Percentiles rank a stretch among this genome's conserved stretches.
These are phyloP conservation scores for Gillenia trifoliata DNA, from an alignment of 306 rosid genomes.

Conservation along the genomic window DNA sequence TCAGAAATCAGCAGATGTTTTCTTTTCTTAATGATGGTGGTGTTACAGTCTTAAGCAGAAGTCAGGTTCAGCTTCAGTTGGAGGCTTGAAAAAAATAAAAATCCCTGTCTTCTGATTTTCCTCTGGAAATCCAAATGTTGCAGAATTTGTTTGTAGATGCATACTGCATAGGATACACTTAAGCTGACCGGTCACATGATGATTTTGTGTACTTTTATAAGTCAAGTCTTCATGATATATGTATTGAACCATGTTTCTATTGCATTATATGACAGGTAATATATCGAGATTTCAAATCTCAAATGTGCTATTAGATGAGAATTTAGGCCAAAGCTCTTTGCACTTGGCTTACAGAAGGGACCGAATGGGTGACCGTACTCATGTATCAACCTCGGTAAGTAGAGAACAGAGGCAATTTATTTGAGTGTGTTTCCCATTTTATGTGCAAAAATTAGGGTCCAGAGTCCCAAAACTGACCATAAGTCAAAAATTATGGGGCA, in stretches of 20 bases:
- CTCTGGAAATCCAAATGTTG: background rate
- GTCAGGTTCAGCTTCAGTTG: background rate
- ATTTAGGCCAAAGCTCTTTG: conserved; percentile 85
- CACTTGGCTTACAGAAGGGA: conserved; percentile 98
- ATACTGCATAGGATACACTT: background rate
- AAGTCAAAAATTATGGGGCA: background rate
- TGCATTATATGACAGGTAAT: conserved; percentile 52
- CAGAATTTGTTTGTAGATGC: background rate
- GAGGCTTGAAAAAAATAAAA: background rate
- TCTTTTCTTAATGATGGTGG: background rate
- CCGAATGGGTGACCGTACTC: conserved; percentile 77
- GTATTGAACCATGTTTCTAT: conserved; percentile 18
- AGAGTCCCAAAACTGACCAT: background rate
- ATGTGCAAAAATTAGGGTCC: background rate
- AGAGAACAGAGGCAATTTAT: background rate
- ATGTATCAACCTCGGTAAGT: conserved; percentile 92
- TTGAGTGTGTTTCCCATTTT: background rate
- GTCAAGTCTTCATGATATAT: background rate
- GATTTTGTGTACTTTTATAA: background rate
- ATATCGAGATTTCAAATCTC: conserved; percentile 94
- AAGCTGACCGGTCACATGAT: background rate
- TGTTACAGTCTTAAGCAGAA: background rate
- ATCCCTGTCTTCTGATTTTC: background rate
- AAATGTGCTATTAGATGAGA: conserved; percentile 72
- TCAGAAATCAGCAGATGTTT: background rate